Conservation (phyloP, 2,329 filamentous ascomycete species). For the Colletotrichum shisoi region DNA sequence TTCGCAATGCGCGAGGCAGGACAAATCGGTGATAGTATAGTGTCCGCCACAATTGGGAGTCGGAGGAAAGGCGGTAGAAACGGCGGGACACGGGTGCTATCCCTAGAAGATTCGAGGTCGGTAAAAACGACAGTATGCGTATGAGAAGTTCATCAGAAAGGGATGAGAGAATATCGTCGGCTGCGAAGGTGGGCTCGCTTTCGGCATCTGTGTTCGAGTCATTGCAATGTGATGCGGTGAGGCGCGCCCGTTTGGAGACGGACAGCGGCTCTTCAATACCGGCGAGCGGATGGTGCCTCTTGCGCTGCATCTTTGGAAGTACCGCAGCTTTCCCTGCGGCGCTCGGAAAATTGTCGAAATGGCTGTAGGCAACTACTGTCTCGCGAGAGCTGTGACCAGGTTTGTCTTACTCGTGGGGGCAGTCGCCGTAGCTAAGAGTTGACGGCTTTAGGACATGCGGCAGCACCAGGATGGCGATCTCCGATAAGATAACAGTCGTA, state of each 20-base stretch:
- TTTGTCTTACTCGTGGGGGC: not conserved
- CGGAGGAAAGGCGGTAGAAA: slow-evolving; percentile 74
- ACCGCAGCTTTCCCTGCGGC: not conserved
- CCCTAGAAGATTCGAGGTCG: slow-evolving; percentile 71
- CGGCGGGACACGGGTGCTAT: slow-evolving; percentile 74
- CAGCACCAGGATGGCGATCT: not conserved
- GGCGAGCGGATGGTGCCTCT: slow-evolving; percentile 4
- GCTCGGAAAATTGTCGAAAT: not conserved
- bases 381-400: not conserved
- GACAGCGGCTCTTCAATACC: not conserved
- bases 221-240: slow-evolving; percentile 3
- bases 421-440: not conserved
- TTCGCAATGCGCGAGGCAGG: slow-evolving; percentile 76
- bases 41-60: slow-evolving; percentile 89
- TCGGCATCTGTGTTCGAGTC: not conserved
- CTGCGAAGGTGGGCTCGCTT: slow-evolving; percentile 5
- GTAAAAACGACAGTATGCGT: slow-evolving; percentile 80
- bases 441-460: not conserved
- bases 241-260: slow-evolving; percentile 8
- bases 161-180: slow-evolving; percentile 69
- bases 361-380: not conserved
- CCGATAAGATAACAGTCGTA: slow-evolving; percentile 8
- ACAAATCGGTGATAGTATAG: slow-evolving; percentile 90
- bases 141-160: slow-evolving; percentile 89
- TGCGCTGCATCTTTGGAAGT: slow-evolving; percentile 15